Percentiles rank a stretch among this genome's conserved stretches.
These are phyloP conservation scores for Pleodorina starrii DNA, from an alignment of 139 green algal genomes.

Conservation along the genomic window DNA sequence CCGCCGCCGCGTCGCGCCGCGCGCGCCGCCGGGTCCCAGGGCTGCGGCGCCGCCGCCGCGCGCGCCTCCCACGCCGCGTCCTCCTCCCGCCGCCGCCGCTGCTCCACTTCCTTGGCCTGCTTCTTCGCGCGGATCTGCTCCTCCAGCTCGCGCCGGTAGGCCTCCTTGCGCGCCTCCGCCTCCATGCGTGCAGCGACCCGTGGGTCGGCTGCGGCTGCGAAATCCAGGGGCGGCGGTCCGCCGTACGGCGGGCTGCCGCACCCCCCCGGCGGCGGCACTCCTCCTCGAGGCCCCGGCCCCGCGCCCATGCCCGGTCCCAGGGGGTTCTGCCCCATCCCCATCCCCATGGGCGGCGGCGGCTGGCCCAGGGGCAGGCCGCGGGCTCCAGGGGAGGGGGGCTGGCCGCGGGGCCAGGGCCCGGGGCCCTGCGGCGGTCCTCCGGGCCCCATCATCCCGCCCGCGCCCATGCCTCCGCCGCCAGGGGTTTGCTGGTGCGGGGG, in stretches of 20 bases:
- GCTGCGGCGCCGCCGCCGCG: conserved; percentile 4
- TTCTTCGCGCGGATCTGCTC: conserved; percentile 46
- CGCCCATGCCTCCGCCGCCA: neutral
- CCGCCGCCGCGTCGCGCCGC: conserved; percentile 36
- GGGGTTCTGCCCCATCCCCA: neutral
- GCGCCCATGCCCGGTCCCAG: neutral
- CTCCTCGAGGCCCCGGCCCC: neutral
- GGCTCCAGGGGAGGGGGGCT: neutral
- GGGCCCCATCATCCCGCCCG: too few relatives aligned
- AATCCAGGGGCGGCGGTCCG: neutral
- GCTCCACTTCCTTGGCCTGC: conserved; percentile 37
- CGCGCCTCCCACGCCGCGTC: conserved; percentile 23
- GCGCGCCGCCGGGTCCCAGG: conserved; percentile 28
- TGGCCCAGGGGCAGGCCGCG: neutral
- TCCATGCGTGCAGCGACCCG: conserved; percentile 1
- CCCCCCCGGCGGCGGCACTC: neutral
- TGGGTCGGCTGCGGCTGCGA: neutral
- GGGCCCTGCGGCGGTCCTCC: neutral
- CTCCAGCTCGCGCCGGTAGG: conserved; percentile 58
- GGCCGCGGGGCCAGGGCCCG: neutral
- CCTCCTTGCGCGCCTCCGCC: conserved; percentile 41
- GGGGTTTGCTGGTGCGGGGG: neutral
- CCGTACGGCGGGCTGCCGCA: neutral
- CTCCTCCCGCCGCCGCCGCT: conserved; percentile 32
- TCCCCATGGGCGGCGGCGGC: neutral